Base-by-base conservation (phyloP, 129 eudicot species). In the Pulicaria dysenterica region DNA sequence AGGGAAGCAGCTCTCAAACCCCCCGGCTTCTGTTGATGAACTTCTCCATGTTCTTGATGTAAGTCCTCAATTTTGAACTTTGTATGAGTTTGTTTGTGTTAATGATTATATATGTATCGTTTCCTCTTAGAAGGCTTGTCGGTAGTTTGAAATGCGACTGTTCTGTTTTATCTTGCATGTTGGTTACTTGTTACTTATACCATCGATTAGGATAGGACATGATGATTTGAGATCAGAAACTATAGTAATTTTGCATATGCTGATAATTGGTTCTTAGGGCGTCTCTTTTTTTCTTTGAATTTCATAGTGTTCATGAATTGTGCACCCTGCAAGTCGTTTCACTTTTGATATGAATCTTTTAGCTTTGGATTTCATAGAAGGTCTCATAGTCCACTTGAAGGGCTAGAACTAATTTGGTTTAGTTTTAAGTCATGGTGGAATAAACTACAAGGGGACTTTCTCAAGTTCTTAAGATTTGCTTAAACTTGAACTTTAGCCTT, bases 21-120 rank as follows among this genome's bases (percentile, higher is more conserved):
- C 83, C 3, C 83, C 89, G 1, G 38, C 83, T 67, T 74, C 87
- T 3, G 73, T 77, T 65, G 85, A 91, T 17, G 86, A 90, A 15
- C 92, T 94, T 51, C 88, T 94, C 3, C 74, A 81, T 59, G 47
- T 88, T 39, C 99, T 94, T 67, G 96, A 90, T 71, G 99, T 94
- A 80, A 85, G 95, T 74, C 64, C 62, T 54, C 58, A 11, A 37
- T 76, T 55, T 50, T 69, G 7, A 47, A 40, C 57, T 40, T 58
- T 58, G 2, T 58, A 3, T 7, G 45, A 64, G n/a, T 55, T 74
- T 17, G 53, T 74, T 41, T 4, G 7, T 76, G 57, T 48, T 36
- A 3, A 4, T 55, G 56, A 11, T 47, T 36, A 38, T 43, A n/a
- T 58, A 24, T 24, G 31, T 24, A 4, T 4, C 16, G 44, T 45